phyloP scores from a whole-genome alignment of 1,139 yeast species.

The Meyerozyma elateridarum region DNA sequence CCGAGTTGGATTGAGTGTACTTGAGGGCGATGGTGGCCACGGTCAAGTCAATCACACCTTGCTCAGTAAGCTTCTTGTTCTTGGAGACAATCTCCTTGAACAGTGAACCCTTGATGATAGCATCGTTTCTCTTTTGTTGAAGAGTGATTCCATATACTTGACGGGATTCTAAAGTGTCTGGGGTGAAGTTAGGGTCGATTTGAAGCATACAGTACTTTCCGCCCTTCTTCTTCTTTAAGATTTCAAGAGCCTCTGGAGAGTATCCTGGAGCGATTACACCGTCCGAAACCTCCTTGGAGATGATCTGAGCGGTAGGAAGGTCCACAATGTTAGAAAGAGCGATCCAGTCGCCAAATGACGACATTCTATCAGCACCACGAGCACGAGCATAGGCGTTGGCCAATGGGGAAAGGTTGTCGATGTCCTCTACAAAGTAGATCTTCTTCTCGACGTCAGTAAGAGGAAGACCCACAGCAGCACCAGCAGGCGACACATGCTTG shows the following conservation, averaged over 20 bases:
- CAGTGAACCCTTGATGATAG: conserved; percentile 79
- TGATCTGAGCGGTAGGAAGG: conserved; percentile 92
- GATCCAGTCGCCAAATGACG: conserved; percentile 97
- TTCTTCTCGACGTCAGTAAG: conserved; percentile 87
- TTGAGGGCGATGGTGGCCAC: conserved; percentile 96
- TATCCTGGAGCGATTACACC: conserved; percentile 99
- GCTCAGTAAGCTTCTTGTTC: conserved; percentile 83
- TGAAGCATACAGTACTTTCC: conserved; percentile 96
- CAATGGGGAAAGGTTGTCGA: conserved; percentile 90
- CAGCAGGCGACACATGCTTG: conserved; percentile 98
- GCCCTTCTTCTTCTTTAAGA: conserved; percentile 87
- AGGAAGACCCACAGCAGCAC: conserved; percentile 96
- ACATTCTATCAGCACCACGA: conserved; percentile 99
- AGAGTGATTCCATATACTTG: conserved; percentile 93
- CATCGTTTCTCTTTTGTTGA: conserved; percentile 97
- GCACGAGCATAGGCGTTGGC: conserved; percentile 99
- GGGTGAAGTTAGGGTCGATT: conserved; percentile 90
- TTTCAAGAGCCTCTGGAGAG: conserved; percentile 85
- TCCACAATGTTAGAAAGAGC: conserved; percentile 96
- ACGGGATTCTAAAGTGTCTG: conserved; percentile 79
- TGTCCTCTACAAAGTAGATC: conserved; percentile 90
- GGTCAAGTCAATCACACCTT: conserved; percentile 87
- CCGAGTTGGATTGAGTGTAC: conserved; percentile 97
- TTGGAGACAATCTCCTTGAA: conserved; percentile 89
- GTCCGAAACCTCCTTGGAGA: conserved; percentile 94